Percentiles rank a stretch among this genome's conserved stretches.
phyloP scores from a whole-genome alignment of 2,329 filamentous ascomycete genomes.

The Rhinocladiella similis region DNA sequence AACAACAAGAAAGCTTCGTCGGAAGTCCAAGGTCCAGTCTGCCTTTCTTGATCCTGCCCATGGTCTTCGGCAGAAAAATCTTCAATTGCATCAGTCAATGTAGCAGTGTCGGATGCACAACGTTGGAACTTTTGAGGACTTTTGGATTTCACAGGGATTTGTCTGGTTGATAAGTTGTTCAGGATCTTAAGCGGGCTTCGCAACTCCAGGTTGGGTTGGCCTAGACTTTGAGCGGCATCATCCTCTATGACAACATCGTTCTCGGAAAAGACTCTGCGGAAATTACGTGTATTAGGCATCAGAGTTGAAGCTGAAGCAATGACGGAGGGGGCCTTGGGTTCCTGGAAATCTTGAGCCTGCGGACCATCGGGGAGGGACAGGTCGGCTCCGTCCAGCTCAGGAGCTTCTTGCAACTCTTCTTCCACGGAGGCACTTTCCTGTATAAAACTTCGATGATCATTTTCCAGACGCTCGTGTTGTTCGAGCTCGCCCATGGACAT shows the following conservation, averaged over 20 bases:
- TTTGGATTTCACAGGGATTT: slow-evolving; percentile 5
- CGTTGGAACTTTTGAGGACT: slow-evolving; percentile 16
- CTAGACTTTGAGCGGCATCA: not conserved
- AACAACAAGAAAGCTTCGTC: slow-evolving; percentile 30
- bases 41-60: not conserved
- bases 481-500: not conserved
- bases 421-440: not conserved
- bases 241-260: slow-evolving; percentile 18
- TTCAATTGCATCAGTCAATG: not conserved
- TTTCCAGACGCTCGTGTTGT: not conserved
- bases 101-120: slow-evolving; percentile 18
- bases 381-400: not conserved
- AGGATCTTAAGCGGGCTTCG: slow-evolving; percentile 13
- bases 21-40: slow-evolving; percentile 31
- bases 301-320: not conserved
- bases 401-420: not conserved
- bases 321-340: not conserved
- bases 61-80: not conserved
- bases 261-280: slow-evolving; percentile 22
- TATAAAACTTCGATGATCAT: not conserved
- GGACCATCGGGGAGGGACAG: not conserved
- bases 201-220: not conserved
- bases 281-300: slow-evolving; percentile 3
- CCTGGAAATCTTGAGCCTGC: not conserved
- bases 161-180: slow-evolving; percentile 3